Percentiles rank a stretch among this genome's conserved stretches.
These are phyloP conservation scores for Colletotrichum lentis DNA, from an alignment of 2,329 filamentous ascomycete species.

Conservation along the genomic window DNA sequence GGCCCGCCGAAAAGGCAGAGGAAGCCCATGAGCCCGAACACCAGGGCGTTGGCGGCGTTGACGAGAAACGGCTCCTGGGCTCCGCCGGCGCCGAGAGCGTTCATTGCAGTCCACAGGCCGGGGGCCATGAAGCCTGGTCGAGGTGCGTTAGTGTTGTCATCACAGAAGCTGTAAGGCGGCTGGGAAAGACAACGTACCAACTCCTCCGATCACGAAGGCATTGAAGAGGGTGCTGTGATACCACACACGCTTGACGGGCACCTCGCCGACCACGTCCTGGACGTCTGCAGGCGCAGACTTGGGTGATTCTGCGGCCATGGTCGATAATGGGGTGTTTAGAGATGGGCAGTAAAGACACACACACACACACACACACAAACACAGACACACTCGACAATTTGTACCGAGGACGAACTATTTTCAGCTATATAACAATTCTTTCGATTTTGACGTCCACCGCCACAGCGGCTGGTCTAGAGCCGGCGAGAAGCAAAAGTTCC, in stretches of 20 bases:
- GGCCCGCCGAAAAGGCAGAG: constrained; percentile 58
- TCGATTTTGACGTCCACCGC: not conserved
- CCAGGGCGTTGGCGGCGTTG: constrained; percentile 61
- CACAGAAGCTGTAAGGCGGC: too few relatives aligned
- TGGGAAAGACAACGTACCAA: constrained; percentile 46
- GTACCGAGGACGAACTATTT: not conserved
- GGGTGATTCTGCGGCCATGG: constrained; percentile 24
- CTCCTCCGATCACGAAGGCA: constrained; percentile 60
- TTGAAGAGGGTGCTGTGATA: constrained; percentile 63
- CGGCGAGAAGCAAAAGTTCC: not conserved
- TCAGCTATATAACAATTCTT: not conserved
- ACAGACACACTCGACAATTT: not conserved
- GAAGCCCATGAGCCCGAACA: constrained; percentile 57
- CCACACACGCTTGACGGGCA: constrained; percentile 47
- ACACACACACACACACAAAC: not conserved
- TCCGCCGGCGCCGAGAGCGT: constrained; percentile 60
- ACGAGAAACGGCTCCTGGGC: constrained; percentile 60
- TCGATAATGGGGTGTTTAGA: not conserved
- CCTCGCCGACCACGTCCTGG: not conserved
- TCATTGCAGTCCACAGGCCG: constrained; percentile 65
- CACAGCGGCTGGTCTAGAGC: not conserved
- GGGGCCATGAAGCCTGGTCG: constrained; percentile 54
- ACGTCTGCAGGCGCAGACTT: constrained; percentile 15
- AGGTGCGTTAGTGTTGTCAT: not conserved
- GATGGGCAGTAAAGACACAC: too few relatives aligned